Evolutionary conservation across 306 rosid species (phyloP).

Genomic region (Trichosanthes truncata): DNA sequence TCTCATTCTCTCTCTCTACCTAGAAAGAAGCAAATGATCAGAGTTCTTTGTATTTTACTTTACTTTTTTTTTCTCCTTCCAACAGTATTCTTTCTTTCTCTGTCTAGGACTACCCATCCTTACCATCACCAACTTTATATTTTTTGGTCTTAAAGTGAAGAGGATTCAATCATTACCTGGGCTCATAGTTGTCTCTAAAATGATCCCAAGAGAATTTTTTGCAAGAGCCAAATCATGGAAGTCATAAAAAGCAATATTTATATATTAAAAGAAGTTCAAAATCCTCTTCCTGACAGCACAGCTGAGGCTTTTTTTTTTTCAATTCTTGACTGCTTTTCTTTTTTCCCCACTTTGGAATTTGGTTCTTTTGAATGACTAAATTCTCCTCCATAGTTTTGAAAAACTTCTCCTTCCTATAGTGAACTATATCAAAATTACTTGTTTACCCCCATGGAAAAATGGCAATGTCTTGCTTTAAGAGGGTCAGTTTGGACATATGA

Average conservation of each 20-base stretch:
- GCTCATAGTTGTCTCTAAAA: constrained; percentile 50
- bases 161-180: constrained; percentile 77
- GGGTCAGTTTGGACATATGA: constrained; percentile 22
- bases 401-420: background rate
- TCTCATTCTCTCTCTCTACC: background rate
- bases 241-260: constrained; percentile 59
- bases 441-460: background rate
- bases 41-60: constrained; percentile 16
- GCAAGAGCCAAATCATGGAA: constrained; percentile 57
- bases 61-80: constrained; percentile 19
- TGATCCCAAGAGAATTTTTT: constrained; percentile 58
- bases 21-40: constrained; percentile 9
- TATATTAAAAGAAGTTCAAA: background rate
- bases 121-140: constrained; percentile 25
- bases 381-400: constrained; percentile 5
- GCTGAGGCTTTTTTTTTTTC: constrained; percentile 25
- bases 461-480: background rate
- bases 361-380: background rate
- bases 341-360: constrained; percentile 14
- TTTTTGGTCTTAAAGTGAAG: constrained; percentile 48
- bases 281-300: constrained; percentile 51
- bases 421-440: background rate
- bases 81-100: constrained; percentile 8
- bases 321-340: constrained; percentile 70
- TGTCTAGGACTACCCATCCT: constrained; percentile 7